Conservation (phyloP, 208 protist species). For the Trypanosoma scelopori region DNA sequence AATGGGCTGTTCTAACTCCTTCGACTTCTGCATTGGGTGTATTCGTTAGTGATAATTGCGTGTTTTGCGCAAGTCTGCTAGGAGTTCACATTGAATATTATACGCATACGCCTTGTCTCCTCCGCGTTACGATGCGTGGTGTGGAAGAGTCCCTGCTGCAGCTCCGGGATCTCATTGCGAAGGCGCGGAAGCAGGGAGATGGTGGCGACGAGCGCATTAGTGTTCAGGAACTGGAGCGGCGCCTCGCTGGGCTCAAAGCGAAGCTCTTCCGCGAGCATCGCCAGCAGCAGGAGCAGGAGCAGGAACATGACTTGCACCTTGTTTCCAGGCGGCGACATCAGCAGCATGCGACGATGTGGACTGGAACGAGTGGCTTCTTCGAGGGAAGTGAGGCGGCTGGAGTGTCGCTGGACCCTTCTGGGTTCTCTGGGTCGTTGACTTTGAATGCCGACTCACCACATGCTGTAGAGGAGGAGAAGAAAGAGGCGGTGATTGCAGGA, state of each 20-base stretch:
- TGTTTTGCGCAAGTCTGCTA: not conserved
- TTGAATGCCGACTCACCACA: not conserved
- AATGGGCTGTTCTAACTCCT: no score
- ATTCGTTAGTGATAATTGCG: constrained; percentile 8
- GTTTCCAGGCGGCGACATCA: constrained; percentile 9
- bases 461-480: not conserved
- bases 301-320: constrained; percentile 1
- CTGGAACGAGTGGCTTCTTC: not conserved
- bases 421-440: not conserved
- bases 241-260: constrained; percentile 5
- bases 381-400: not conserved
- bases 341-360: not conserved
- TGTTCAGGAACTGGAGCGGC: constrained; percentile 10
- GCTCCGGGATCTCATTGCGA: constrained; percentile 10
- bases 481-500: not conserved
- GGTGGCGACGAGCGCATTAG: constrained; percentile 2
- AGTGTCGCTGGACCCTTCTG: not conserved
- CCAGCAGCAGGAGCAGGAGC: not conserved
- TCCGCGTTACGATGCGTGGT: not conserved
- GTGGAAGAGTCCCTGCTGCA: constrained; percentile 12
- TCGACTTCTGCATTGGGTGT: no score
- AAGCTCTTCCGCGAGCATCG: constrained; percentile 9
- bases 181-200: not conserved
- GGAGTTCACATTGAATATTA: not conserved
- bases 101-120: not conserved